A percentile compares a stretch with the other conserved stretches of the same genome.
These are phyloP conservation scores for Mollisiaceae sp. DNA, from an alignment of 2,329 filamentous ascomycete genomes.

Conservation along the genomic window DNA sequence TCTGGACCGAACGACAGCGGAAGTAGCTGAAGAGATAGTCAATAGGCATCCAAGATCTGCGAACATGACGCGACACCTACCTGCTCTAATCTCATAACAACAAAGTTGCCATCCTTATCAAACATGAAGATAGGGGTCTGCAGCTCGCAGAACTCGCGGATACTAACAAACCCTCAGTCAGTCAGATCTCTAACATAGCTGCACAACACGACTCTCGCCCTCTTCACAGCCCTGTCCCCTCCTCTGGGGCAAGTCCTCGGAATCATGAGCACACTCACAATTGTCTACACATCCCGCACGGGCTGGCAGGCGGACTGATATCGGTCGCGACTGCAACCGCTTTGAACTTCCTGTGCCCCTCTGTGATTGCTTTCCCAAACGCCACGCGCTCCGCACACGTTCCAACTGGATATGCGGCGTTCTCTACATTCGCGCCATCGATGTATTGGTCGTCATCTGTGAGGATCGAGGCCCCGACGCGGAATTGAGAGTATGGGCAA, in stretches of 20 bases:
- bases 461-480: constrained; percentile 83
- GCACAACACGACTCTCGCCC: not conserved
- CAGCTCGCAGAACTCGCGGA: constrained; percentile 76
- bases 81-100: constrained; percentile 72
- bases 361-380: constrained; percentile 76
- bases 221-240: not conserved
- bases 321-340: constrained; percentile 88
- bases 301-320: constrained; percentile 69
- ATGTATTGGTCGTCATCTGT: constrained; percentile 53
- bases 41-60: constrained; percentile 1
- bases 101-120: constrained; percentile 76
- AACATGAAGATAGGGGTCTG: constrained; percentile 88
- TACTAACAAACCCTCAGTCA: constrained; percentile 51
- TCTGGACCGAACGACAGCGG: constrained; percentile 72
- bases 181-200: constrained; percentile 15
- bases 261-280: constrained; percentile 62
- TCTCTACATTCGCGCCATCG: constrained; percentile 88
- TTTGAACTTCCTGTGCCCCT: constrained; percentile 58
- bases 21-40: constrained; percentile 57
- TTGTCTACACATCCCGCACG: constrained; percentile 96
- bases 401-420: constrained; percentile 88
- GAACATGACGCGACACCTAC: constrained; percentile 47
- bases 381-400: constrained; percentile 95
- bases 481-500: constrained; percentile 74
- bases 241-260: not conserved